Evolutionary conservation across 371 early-diverging fungal genomes (phyloP).

Genomic region (Nematocida ausubeli): DNA sequence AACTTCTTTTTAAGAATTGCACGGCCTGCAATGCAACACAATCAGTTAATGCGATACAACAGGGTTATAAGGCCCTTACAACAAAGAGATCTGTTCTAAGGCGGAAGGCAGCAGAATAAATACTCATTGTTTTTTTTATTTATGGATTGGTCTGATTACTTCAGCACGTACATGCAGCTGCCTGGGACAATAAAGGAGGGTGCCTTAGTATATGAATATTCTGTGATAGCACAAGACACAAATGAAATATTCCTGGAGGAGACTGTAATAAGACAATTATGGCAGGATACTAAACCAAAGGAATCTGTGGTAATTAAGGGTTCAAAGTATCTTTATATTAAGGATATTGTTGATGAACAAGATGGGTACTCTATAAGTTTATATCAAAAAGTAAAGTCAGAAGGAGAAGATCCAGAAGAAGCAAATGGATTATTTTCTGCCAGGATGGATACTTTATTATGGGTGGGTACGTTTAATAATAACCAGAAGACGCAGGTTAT

Average conservation of each 20-base stretch:
- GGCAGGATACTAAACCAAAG: slow-evolving; percentile 1
- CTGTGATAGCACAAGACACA: slow-evolving; percentile 1
- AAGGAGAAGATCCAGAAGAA: neutral
- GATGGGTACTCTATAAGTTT: slow-evolving; percentile 34
- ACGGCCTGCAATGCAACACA: slow-evolving; percentile 89
- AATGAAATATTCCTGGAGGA: neutral
- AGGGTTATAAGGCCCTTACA: slow-evolving; percentile 83
- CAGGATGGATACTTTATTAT: slow-evolving; percentile 26
- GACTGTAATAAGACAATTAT: neutral
- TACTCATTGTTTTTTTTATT: slow-evolving; percentile 17
- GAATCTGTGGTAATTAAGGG: slow-evolving; percentile 8
- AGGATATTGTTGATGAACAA: slow-evolving; percentile 27
- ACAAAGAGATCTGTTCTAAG: slow-evolving; percentile 53
- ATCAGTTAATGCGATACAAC: slow-evolving; percentile 74
- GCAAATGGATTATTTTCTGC: slow-evolving; percentile 15
- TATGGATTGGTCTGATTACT: slow-evolving; percentile 39
- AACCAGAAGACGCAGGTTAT: slow-evolving; percentile 24
- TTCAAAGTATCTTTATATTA: slow-evolving; percentile 31
- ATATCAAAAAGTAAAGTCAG: slow-evolving; percentile 30
- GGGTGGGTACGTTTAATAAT: slow-evolving; percentile 40
- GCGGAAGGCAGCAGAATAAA: slow-evolving; percentile 50
- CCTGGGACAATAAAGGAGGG: slow-evolving; percentile 14
- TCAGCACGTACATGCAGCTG: slow-evolving; percentile 19
- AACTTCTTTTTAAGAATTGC: slow-evolving; percentile 92
- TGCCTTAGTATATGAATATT: neutral